These are phyloP conservation scores for Colletotrichum chlorophyti DNA, from an alignment of 2,329 filamentous ascomycete species.

Conservation along the genomic window DNA sequence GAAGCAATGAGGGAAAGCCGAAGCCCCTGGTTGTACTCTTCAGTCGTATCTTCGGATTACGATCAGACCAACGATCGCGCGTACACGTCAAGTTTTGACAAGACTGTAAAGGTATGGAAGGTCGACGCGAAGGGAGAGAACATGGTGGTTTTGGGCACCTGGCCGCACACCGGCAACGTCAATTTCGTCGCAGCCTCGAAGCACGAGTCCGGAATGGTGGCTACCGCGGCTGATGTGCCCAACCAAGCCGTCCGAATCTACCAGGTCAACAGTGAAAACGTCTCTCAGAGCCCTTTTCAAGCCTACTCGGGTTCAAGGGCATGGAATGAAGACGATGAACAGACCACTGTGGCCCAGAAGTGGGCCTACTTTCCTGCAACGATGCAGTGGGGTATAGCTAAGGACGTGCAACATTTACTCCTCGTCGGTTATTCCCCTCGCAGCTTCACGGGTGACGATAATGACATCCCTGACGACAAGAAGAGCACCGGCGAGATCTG, in stretches of 20 bases:
- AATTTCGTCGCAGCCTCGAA: slow-evolving; percentile 67
- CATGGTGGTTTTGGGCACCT: slow-evolving; percentile 57
- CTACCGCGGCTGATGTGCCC: slow-evolving; percentile 64
- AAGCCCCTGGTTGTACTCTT: slow-evolving; percentile 69
- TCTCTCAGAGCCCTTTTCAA: slow-evolving; percentile 44
- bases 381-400: slow-evolving; percentile 64
- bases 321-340: slow-evolving; percentile 36
- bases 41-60: slow-evolving; percentile 68
- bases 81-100: slow-evolving; percentile 69
- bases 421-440: slow-evolving; percentile 70
- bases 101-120: slow-evolving; percentile 66
- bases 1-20: slow-evolving; percentile 64
- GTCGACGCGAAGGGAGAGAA: slow-evolving; percentile 43
- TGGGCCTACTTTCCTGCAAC: slow-evolving; percentile 71
- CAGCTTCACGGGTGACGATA: slow-evolving; percentile 57
- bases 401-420: slow-evolving; percentile 55
- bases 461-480: slow-evolving; percentile 65
- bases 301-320: slow-evolving; percentile 47
- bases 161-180: slow-evolving; percentile 64
- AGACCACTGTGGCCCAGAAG: slow-evolving; percentile 43
- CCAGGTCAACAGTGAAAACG: slow-evolving; percentile 44
- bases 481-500: slow-evolving; percentile 65
- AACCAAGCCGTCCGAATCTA: slow-evolving; percentile 65
- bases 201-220: slow-evolving; percentile 55
- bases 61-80: slow-evolving; percentile 51